Evolutionary conservation across 2,329 filamentous ascomycete species (phyloP), one percentile per base, ranked within the genome.

Genomic region (Penicillium sumatraense): DNA sequence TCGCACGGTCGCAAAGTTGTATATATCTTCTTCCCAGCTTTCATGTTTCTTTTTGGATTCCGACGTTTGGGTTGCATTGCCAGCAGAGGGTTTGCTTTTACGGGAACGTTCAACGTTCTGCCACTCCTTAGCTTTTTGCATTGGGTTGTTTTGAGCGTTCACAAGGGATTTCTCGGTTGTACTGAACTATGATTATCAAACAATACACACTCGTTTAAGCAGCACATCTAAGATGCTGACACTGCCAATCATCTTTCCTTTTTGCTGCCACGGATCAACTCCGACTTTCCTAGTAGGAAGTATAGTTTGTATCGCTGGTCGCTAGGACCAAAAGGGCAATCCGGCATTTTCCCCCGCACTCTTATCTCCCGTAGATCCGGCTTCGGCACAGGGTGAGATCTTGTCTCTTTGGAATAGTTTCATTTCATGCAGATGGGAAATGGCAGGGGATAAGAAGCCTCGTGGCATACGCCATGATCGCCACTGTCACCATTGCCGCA

Each of bases 391-490:
- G 41, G 21, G 8, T 31, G 26, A 42, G 40, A 27, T 41, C 23
- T 47, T 42, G 44, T 26, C 35, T n/a, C 29, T 8, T 33, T 20
- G 16, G 18, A 38, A 16, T 18, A 24, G 18, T 18, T 38, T n/a
- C 23, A 26, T 18, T 38, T n/a, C 23, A 26, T 38, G 13, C 16
- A 33, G 11, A 40, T 51, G 46, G 26, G 38, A 14, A 8, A 63
- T 62, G 59, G 48, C 50, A 14, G 31, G 49, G n/a, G 33, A 48
- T 20, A 65, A 65, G 49, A 68, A 67, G 54, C 68, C 68, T 9
- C 64, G 68, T 11, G 67, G 68, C 2, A 68, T 70, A n/a, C 64
- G 68, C 7, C 61, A 64, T 29, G 68, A 71, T 55, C 65, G 68
- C 16, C 63, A 71, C 44, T 70, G 68, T 41, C 38, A 56, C 38